Conservation (phyloP, 768 basidiomycete species). For the Tricholoma terreum region DNA sequence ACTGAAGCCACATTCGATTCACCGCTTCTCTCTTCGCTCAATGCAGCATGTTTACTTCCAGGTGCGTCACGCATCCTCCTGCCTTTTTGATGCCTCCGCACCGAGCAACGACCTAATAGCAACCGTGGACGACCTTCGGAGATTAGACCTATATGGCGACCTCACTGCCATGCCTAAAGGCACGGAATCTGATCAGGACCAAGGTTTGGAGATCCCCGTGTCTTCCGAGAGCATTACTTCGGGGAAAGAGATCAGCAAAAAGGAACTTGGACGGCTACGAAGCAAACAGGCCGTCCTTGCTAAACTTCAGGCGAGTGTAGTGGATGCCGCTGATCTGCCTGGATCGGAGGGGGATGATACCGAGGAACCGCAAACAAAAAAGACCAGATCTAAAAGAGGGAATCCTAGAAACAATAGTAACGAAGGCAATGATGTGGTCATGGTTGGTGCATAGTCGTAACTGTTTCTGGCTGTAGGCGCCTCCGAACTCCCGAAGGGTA, state of each 20-base stretch:
- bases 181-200: slow-evolving; percentile 42
- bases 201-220: slow-evolving; percentile 29
- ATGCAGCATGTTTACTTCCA: slow-evolving; percentile 39
- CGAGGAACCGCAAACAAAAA: slow-evolving; percentile 35
- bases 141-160: slow-evolving; percentile 56
- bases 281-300: slow-evolving; percentile 47
- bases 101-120: slow-evolving; percentile 32
- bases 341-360: slow-evolving; percentile 14
- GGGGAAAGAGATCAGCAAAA: slow-evolving; percentile 36
- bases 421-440: slow-evolving; percentile 16
- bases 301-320: slow-evolving; percentile 20
- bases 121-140: slow-evolving; percentile 43
- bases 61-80: slow-evolving; percentile 34
- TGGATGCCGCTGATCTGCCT: not conserved
- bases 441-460: slow-evolving; percentile 8
- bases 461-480: no score
- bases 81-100: not conserved
- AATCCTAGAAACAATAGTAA: not conserved
- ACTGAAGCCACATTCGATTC: slow-evolving; percentile 21
- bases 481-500: not conserved
- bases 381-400: slow-evolving; percentile 29
- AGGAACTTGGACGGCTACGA: slow-evolving; percentile 47
- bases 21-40: slow-evolving; percentile 42
- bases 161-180: slow-evolving; percentile 48
- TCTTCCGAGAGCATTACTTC: slow-evolving; percentile 12